Percentiles rank a stretch among this genome's conserved stretches.
Evolutionary conservation across 768 basidiomycete species (phyloP).

Genomic region (Rickenella mellea): DNA sequence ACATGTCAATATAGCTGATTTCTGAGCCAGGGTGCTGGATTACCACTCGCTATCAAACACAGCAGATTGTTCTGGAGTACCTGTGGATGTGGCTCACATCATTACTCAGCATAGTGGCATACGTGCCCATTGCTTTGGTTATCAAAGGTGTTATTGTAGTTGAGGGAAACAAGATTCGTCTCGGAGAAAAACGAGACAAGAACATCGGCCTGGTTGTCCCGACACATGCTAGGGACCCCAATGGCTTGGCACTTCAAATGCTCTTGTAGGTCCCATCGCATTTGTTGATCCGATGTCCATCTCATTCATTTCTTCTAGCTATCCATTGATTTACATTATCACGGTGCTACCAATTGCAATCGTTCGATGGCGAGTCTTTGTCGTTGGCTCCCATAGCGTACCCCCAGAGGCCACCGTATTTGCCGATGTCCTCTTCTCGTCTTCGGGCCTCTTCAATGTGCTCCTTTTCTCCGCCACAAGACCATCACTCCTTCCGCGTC

Average conservation of each 20-base stretch:
- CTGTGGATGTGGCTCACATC: constrained; percentile 44
- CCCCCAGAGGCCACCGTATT: constrained; percentile 29
- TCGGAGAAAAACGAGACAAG: constrained; percentile 5
- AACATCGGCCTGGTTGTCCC: neutral
- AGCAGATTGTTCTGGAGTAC: constrained; percentile 39
- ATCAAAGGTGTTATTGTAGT: constrained; percentile 27
- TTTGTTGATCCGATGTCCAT: constrained; percentile 1
- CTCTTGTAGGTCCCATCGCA: constrained; percentile 30
- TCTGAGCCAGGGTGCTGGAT: constrained; percentile 54
- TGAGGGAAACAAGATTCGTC: constrained; percentile 19
- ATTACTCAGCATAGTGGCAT: constrained; percentile 31
- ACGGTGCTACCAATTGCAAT: constrained; percentile 32
- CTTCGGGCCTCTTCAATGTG: constrained; percentile 37
- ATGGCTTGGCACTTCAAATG: constrained; percentile 31
- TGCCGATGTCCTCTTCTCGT: constrained; percentile 29
- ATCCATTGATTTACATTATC: constrained; percentile 34
- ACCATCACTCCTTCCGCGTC: constrained; percentile 26
- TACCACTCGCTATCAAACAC: constrained; percentile 17
- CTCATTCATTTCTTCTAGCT: no score
- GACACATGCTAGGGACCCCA: constrained; percentile 5
- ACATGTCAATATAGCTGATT: no score
- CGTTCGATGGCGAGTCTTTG: constrained; percentile 29
- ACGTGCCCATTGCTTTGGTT: constrained; percentile 34
- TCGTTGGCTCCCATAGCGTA: constrained; percentile 8
- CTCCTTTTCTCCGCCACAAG: constrained; percentile 28